phyloP scores from a whole-genome alignment of 2,329 filamentous ascomycete genomes.

The Didymella arachidicola region DNA sequence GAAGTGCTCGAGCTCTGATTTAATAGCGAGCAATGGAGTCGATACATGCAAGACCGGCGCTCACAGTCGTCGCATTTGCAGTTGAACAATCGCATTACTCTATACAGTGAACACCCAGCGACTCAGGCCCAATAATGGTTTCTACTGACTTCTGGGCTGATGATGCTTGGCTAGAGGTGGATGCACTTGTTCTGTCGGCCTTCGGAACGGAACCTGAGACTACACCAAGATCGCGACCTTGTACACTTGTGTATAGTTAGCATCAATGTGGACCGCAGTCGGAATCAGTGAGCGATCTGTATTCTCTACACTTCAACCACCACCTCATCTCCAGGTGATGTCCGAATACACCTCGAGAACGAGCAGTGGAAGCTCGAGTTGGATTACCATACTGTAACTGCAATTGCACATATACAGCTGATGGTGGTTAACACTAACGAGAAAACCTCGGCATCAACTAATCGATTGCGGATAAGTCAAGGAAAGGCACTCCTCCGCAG shows the following conservation, averaged over 20 bases:
- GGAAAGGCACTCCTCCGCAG: not conserved
- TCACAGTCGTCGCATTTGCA: not conserved
- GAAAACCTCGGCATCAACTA: not conserved
- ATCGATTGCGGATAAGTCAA: not conserved
- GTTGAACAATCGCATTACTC: not conserved
- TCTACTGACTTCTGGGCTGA: too few relatives aligned
- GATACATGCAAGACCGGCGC: not conserved
- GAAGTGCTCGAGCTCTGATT: constrained; percentile 31
- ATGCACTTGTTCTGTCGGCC: too few relatives aligned
- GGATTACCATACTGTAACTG: not conserved
- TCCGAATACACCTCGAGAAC: not conserved
- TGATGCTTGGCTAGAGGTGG: too few relatives aligned
- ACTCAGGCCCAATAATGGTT: not conserved
- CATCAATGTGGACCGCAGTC: too few relatives aligned
- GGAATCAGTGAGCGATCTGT: too few relatives aligned
- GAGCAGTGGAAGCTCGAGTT: not conserved
- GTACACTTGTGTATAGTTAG: too few relatives aligned
- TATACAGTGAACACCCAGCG: not conserved
- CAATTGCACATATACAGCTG: not conserved
- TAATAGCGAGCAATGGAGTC: not conserved
- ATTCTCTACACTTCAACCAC: too few relatives aligned
- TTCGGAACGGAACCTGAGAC: too few relatives aligned
- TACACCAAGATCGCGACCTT: too few relatives aligned
- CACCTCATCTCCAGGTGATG: too few relatives aligned
- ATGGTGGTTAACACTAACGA: not conserved